A percentile compares a stretch with the other conserved stretches of the same genome.
These are phyloP conservation scores for Punica granatum DNA, from an alignment of 345 rosid species.

Conservation along the genomic window DNA sequence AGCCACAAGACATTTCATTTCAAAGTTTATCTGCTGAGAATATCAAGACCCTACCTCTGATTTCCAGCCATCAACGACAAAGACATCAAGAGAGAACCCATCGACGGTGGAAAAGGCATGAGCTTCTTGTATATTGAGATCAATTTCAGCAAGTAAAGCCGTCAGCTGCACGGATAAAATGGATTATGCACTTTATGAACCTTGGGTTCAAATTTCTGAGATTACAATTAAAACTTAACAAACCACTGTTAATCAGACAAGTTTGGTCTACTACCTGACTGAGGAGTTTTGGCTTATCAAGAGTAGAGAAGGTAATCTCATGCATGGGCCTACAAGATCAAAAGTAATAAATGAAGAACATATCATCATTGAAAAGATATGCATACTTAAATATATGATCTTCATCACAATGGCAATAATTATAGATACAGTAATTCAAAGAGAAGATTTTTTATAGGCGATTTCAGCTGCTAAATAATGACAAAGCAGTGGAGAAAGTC, in stretches of 20 bases:
- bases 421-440: neutral
- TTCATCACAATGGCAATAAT: neutral
- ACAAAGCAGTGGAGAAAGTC: neutral
- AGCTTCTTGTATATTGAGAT: conserved; percentile 89
- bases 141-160: conserved; percentile 82
- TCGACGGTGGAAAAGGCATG: conserved; percentile 91
- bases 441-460: neutral
- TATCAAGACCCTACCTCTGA: conserved; percentile 48
- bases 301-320: conserved; percentile 92
- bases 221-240: neutral
- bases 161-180: conserved; percentile 46
- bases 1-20: too few relatives aligned
- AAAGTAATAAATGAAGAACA: neutral
- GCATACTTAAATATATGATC: neutral
- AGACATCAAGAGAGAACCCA: conserved; percentile 90
- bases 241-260: neutral
- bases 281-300: conserved; percentile 90
- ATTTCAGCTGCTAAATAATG: neutral
- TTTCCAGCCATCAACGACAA: conserved; percentile 95
- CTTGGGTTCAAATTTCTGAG: neutral
- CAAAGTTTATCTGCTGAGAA: neutral
- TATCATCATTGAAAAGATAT: neutral
- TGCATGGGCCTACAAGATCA: conserved; percentile 77
- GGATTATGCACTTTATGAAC: neutral
- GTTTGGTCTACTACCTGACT: conserved; percentile 56